phyloP scores from a whole-genome alignment of 2,329 filamentous ascomycete species.

The Calycina herbarum region DNA sequence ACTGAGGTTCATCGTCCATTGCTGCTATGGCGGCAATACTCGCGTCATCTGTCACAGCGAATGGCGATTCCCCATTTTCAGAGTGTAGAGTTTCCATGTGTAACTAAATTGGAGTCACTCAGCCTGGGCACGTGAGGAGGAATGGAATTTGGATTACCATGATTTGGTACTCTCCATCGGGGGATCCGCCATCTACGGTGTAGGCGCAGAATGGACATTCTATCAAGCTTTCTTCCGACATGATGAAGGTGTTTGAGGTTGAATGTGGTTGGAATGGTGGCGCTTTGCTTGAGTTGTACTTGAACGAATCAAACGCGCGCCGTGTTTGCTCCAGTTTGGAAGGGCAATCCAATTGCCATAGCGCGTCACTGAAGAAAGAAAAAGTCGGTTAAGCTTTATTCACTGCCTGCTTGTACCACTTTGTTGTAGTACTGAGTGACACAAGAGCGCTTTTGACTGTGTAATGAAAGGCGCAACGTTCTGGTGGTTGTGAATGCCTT shows the following conservation, averaged over 20 bases:
- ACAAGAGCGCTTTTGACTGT: background rate
- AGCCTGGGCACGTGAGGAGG: slow-evolving; percentile 16
- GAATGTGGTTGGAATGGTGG: background rate
- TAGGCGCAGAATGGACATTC: slow-evolving; percentile 45
- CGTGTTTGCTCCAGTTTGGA: background rate
- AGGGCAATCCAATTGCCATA: background rate
- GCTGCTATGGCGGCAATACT: slow-evolving; percentile 26
- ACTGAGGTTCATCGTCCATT: slow-evolving; percentile 39
- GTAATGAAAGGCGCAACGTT: background rate
- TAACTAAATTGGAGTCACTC: slow-evolving; percentile 23
- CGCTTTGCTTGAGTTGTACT: background rate
- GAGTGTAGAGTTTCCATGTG: slow-evolving; percentile 37
- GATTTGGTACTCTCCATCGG: slow-evolving; percentile 41
- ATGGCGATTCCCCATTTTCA: slow-evolving; percentile 36
- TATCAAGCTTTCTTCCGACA: slow-evolving; percentile 24
- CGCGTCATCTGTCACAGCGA: slow-evolving; percentile 32
- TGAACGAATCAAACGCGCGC: background rate
- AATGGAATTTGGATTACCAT: slow-evolving; percentile 35
- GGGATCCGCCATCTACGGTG: slow-evolving; percentile 28
- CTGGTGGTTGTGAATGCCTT: background rate
- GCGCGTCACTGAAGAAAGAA: background rate
- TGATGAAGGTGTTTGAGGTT: slow-evolving; percentile 10
- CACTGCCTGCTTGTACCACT: background rate
- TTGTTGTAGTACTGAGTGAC: background rate
- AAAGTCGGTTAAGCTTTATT: background rate